Evolutionary conservation across 805 yeast genomes (phyloP), one percentile per base, ranked within the genome.

Genomic region (Metahyphopichia silvanorum): DNA sequence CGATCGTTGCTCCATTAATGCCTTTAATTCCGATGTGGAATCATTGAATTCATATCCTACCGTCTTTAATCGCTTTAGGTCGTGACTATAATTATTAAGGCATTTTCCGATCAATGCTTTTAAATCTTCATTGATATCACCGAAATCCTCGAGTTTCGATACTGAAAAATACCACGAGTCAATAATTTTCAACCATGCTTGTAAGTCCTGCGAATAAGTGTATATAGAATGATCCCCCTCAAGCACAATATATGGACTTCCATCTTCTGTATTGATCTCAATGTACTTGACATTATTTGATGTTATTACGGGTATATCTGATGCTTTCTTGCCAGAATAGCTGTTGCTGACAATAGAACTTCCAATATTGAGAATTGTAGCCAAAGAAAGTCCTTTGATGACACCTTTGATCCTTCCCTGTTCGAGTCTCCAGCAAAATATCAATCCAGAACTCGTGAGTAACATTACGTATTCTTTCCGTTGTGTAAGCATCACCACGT

Each of bases 401-500:
- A 72, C 32, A 2, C 56, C 60, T 19, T 49, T 47, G 17, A 66
- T 36, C 6, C 39, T 41, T 2, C 26, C 14, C 2, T 33, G 18
- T 5, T 53, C 47, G n/a, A 79, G 38, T 39, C 72, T 58, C 80
- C 81, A 80, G 2, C 66, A 55, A 47, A 69, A 69, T 2, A 78
- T 32, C 27, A 73, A 49, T 4, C 79, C 82, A n/a, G 60, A 57
- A 25, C 66, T 66, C 0, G 83, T 74, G 12, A 80, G 44, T 0
- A 71, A 61, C 48, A 73, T 39, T 5, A 77, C 40, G 27, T 44
- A 50, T 2, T 55, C 50, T 1, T 53, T 54, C 2, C 44, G 40
- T 10, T 71, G 63, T 12, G 55, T 52, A 31, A 74, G 36, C 15
- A 56, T 57, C 0, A 70, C 54, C 0, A 76, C 54, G 31, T 66